Conservation (phyloP, 495 filamentous ascomycete species). For the Letharia columbiana region DNA sequence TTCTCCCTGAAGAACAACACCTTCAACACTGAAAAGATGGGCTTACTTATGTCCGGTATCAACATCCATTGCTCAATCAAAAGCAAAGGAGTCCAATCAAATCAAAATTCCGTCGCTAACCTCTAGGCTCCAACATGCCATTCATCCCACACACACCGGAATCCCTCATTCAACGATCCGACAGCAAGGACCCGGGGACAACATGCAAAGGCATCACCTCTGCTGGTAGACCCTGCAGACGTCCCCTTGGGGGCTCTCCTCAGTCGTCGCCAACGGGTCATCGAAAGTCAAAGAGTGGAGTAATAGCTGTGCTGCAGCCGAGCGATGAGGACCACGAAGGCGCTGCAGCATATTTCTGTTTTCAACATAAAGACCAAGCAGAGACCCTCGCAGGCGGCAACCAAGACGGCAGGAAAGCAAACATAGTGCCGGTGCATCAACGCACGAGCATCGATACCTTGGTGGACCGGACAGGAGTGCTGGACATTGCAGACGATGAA, state of each 20-base stretch:
- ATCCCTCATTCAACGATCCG: constrained; percentile 61
- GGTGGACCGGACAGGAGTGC: constrained; percentile 66
- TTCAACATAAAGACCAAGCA: constrained; percentile 90
- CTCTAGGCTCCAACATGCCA: constrained; percentile 45
- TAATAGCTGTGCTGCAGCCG: constrained; percentile 32
- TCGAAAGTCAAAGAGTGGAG: constrained; percentile 27
- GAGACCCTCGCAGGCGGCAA: constrained; percentile 23
- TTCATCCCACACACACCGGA: constrained; percentile 80
- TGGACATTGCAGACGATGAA: constrained; percentile 45
- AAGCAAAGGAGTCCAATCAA: background rate
- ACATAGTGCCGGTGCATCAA: constrained; percentile 37
- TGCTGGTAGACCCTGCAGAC: constrained; percentile 69
- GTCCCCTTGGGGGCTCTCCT: constrained; percentile 44
- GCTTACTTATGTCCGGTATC: background rate
- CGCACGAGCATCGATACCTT: constrained; percentile 76
- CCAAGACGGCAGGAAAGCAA: constrained; percentile 17
- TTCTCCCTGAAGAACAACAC: background rate
- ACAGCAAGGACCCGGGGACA: constrained; percentile 72
- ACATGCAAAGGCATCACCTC: constrained; percentile 83
- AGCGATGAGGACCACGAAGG: constrained; percentile 36
- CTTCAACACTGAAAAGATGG: background rate
- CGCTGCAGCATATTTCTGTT: constrained; percentile 65
- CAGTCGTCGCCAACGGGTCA: constrained; percentile 32
- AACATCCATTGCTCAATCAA: background rate
- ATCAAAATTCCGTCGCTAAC: background rate